These are phyloP conservation scores for Panellus pusillus DNA, from an alignment of 768 basidiomycete species.

Conservation along the genomic window DNA sequence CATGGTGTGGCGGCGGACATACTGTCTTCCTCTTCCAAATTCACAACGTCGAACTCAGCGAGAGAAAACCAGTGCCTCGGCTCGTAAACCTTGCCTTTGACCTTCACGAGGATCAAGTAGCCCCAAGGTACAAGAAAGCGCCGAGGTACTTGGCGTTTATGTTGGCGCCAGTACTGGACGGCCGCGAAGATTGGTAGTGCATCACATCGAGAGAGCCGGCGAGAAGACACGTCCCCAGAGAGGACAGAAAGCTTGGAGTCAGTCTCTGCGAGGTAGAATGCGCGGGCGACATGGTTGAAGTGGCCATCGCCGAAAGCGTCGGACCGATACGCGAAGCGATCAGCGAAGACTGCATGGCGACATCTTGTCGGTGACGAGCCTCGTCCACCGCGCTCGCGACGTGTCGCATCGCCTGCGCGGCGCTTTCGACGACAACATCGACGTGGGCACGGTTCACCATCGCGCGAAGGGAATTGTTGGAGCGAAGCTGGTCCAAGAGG, in stretches of 20 bases:
- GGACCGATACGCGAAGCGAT: conserved; percentile 66
- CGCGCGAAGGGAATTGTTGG: conserved; percentile 31
- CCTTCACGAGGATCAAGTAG: conserved; percentile 86
- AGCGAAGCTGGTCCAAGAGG: conserved; percentile 71
- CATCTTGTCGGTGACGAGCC: conserved; percentile 67
- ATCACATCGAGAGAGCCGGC: conserved; percentile 89
- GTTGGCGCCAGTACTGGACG: conserved; percentile 43
- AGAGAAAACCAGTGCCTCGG: conserved; percentile 88
- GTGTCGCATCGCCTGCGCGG: conserved; percentile 69
- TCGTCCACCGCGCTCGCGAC: conserved; percentile 82
- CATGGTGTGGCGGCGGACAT: conserved; percentile 29
- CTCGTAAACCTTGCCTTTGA: conserved; percentile 82
- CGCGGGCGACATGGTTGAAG: conserved; percentile 24
- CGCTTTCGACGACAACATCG: conserved; percentile 48
- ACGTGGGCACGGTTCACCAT: conserved; percentile 34
- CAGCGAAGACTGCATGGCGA: conserved; percentile 62
- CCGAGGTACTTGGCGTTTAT: conserved; percentile 85
- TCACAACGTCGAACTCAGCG: conserved; percentile 67
- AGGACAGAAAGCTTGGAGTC: conserved; percentile 61
- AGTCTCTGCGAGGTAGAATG: conserved; percentile 37
- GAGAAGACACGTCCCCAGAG: conserved; percentile 75
- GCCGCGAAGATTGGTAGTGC: conserved; percentile 54
- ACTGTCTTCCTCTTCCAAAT: conserved; percentile 76
- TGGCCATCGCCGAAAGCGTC: conserved; percentile 28
- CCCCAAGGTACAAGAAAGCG: conserved; percentile 87